These are phyloP conservation scores for Monilinia fructicola DNA, from an alignment of 2,329 filamentous ascomycete genomes.

Conservation along the genomic window DNA sequence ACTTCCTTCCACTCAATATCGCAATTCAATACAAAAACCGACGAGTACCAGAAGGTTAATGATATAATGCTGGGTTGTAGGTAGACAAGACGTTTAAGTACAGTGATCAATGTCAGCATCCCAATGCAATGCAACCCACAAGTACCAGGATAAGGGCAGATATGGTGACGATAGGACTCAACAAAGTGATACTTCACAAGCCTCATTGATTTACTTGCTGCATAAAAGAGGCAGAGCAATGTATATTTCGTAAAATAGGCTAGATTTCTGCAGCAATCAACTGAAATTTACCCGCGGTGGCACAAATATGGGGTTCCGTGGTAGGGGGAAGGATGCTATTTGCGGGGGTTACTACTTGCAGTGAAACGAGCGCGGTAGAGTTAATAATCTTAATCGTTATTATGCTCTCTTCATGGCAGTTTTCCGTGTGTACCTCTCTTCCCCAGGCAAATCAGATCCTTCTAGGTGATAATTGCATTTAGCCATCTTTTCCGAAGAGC, in stretches of 20 bases:
- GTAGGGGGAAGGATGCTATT: neutral
- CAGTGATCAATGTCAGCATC: conserved; percentile 3
- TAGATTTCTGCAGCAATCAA: neutral
- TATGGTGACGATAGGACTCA: neutral
- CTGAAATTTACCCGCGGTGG: neutral
- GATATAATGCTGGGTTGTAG: neutral
- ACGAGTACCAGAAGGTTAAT: neutral
- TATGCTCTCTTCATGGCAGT: neutral
- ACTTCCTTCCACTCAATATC: neutral
- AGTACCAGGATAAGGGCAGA: neutral
- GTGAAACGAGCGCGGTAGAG: conserved; percentile 1
- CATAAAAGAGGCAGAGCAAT: neutral
- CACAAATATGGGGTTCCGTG: neutral
- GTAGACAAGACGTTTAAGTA: neutral
- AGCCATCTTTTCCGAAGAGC: conserved; percentile 15
- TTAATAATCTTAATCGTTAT: neutral
- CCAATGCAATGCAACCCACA: conserved; percentile 3
- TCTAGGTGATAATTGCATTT: conserved; percentile 9
- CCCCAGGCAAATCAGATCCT: conserved; percentile 16
- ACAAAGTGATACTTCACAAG: conserved; percentile 3
- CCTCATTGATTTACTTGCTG: neutral
- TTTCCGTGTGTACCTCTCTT: conserved; percentile 12
- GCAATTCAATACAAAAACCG: neutral
- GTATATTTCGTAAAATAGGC: neutral
- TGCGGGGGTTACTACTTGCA: conserved; percentile 14